phyloP scores from a whole-genome alignment of 2,329 filamentous ascomycete species.

The Fusarium sp. region DNA sequence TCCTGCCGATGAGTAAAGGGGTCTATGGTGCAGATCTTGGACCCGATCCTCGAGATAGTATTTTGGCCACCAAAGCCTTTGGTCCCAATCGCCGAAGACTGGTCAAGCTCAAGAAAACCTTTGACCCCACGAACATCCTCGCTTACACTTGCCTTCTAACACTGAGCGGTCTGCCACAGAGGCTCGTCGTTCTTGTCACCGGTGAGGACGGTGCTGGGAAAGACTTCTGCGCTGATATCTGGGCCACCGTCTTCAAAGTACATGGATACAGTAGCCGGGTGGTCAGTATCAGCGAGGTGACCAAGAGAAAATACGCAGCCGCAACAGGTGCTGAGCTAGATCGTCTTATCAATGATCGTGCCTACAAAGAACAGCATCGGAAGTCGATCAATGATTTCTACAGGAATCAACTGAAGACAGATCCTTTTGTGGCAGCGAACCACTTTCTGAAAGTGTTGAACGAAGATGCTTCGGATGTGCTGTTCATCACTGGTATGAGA shows the following conservation, averaged over 20 bases:
- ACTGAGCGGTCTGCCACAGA: conserved; percentile 50
- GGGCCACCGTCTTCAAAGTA: conserved; percentile 57
- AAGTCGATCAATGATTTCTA: conserved; percentile 64
- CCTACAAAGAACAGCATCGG: conserved; percentile 72
- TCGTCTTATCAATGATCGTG: conserved; percentile 63
- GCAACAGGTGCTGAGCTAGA: conserved; percentile 59
- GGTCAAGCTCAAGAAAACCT: conserved; percentile 59
- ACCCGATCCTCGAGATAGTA: conserved; percentile 67
- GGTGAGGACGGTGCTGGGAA: conserved; percentile 68
- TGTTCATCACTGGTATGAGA: conserved; percentile 73
- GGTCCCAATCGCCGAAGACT: conserved; percentile 65
- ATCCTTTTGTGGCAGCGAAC: conserved; percentile 60
- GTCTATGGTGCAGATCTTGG: conserved; percentile 72
- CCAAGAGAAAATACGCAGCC: conserved; percentile 67
- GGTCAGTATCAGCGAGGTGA: conserved; percentile 52
- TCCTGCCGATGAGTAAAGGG: conserved; percentile 64
- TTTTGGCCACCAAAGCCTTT: conserved; percentile 66
- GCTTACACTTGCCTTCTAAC: conserved; percentile 67
- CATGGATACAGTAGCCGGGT: conserved; percentile 46
- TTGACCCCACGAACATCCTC: conserved; percentile 64
- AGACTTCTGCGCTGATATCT: conserved; percentile 68
- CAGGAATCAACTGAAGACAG: conserved; percentile 56
- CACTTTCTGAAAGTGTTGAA: conserved; percentile 62
- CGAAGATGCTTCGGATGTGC: conserved; percentile 60
- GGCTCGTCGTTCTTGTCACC: conserved; percentile 68